These are phyloP conservation scores for Candida saitoana DNA, from an alignment of 805 yeast genomes.

Conservation along the genomic window DNA sequence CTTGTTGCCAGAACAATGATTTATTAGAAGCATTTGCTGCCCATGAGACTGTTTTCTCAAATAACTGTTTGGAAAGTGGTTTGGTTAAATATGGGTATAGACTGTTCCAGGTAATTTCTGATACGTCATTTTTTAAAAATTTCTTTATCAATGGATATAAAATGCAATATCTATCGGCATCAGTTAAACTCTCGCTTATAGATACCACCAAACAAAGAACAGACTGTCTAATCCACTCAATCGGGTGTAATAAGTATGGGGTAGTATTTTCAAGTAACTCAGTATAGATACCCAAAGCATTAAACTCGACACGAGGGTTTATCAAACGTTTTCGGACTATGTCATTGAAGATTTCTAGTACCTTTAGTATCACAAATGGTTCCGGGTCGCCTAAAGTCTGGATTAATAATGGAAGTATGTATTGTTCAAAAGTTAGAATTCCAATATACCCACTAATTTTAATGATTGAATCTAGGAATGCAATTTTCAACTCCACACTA, in stretches of 20 bases:
- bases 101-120: constrained; percentile 61
- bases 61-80: constrained; percentile 65
- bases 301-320: constrained; percentile 33
- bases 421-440: constrained; percentile 76
- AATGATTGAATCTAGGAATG: constrained; percentile 67
- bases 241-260: constrained; percentile 76
- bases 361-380: constrained; percentile 72
- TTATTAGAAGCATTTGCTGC: constrained; percentile 53
- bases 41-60: constrained; percentile 66
- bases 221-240: constrained; percentile 75
- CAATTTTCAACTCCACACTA: constrained; percentile 60
- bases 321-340: constrained; percentile 31
- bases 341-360: constrained; percentile 42
- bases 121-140: constrained; percentile 71
- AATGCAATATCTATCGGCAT: constrained; percentile 81
- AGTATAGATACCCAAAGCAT: constrained; percentile 34
- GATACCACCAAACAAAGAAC: constrained; percentile 58
- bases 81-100: constrained; percentile 63
- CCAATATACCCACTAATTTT: constrained; percentile 81
- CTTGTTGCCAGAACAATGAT: constrained; percentile 76
- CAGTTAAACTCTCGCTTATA: constrained; percentile 56
- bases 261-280: constrained; percentile 34
- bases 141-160: constrained; percentile 77
- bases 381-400: constrained; percentile 85
- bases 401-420: constrained; percentile 75